A percentile compares a stretch with the other conserved stretches of the same genome.
Conservation (phyloP, 1,284 basidiomycete species). For the Tilletia walkeri region DNA sequence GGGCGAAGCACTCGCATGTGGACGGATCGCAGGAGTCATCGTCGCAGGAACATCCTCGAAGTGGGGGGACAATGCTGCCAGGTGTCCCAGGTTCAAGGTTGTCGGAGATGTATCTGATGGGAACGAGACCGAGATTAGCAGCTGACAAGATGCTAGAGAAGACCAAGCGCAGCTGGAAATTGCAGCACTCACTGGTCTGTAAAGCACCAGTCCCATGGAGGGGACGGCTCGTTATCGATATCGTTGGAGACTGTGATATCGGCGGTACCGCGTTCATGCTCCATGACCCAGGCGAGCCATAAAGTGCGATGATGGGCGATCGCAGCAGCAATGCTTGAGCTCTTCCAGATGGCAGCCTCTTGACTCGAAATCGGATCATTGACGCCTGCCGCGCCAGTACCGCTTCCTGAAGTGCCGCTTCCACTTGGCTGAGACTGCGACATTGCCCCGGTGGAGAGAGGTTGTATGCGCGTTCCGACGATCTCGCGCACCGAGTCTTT, state of each 20-base stretch:
- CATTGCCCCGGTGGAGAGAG: neutral
- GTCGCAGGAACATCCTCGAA: slow-evolving; percentile 32
- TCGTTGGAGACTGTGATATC: slow-evolving; percentile 28
- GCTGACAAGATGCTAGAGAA: slow-evolving; percentile 9
- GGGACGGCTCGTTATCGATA: slow-evolving; percentile 31
- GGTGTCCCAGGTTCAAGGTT: neutral
- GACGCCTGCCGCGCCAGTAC: neutral
- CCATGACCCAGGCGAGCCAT: slow-evolving; percentile 26
- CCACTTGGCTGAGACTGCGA: neutral
- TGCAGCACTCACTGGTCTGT: slow-evolving; percentile 24
- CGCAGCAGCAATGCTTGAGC: neutral
- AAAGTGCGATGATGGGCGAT: slow-evolving; percentile 1
- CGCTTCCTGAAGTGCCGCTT: too few relatives aligned
- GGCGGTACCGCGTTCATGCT: slow-evolving; percentile 25
- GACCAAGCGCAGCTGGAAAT: neutral
- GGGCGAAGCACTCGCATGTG: slow-evolving; percentile 34
- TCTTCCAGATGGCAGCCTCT: neutral
- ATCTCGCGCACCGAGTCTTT: neutral
- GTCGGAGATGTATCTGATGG: neutral
- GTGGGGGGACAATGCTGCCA: neutral
- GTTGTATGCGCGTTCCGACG: neutral
- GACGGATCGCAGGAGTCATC: slow-evolving; percentile 36
- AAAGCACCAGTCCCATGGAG: slow-evolving; percentile 41
- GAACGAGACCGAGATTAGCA: slow-evolving; percentile 25
- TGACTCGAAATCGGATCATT: neutral